These are phyloP conservation scores for Pseudogymnoascus pannorum DNA, from an alignment of 2,329 filamentous ascomycete genomes.

Conservation along the genomic window DNA sequence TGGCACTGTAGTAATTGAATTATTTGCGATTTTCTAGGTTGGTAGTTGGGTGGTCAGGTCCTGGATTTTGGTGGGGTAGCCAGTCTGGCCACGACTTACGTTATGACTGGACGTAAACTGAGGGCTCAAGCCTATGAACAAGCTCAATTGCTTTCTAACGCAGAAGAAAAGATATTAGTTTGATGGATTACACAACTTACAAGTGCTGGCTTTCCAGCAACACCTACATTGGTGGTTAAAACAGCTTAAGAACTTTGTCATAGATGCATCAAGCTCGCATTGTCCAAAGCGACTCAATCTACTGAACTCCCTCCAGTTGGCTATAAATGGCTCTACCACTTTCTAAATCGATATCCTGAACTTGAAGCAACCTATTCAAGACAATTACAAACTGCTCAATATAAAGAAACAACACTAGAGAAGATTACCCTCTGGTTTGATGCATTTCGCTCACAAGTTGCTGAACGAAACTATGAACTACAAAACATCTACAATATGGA, in stretches of 20 bases:
- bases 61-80: too few relatives aligned
- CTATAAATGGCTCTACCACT: too few relatives aligned
- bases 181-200: neutral
- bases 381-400: neutral
- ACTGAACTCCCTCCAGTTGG: too few relatives aligned
- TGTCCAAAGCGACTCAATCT: neutral
- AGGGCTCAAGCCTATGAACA: neutral
- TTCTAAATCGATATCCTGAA: too few relatives aligned
- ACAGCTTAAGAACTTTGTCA: neutral
- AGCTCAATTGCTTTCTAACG: neutral
- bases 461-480: neutral
- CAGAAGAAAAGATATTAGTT: neutral
- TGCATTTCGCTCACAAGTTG: neutral
- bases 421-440: neutral
- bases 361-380: neutral
- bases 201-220: neutral
- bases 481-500: slow-evolving; percentile 7
- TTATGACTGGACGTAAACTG: too few relatives aligned
- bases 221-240: neutral
- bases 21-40: too few relatives aligned
- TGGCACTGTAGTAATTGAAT: too few relatives aligned
- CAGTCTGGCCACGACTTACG: too few relatives aligned
- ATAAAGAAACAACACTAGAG: neutral
- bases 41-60: too few relatives aligned
- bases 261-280: neutral